Evolutionary conservation across 1,284 basidiomycete species (phyloP), one percentile per base, ranked within the genome.

Genomic region (Moesziomyces aphidis): DNA sequence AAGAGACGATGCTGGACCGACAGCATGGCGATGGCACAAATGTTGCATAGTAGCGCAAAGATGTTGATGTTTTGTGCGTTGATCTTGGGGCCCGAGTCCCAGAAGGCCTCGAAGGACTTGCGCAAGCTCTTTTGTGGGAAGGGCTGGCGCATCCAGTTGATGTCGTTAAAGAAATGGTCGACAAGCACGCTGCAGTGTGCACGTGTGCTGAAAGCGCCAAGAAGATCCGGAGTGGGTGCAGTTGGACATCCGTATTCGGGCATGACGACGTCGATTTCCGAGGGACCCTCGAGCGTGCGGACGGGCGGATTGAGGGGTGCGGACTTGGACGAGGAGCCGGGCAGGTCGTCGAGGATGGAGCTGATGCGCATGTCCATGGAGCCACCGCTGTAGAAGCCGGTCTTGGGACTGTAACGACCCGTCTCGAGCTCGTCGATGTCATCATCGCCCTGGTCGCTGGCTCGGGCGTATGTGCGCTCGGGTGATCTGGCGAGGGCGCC

Each of bases 101-200:
- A 77, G 34, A 79, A 74, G 19, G 57, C 54, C 21, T 70, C 61
- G 17, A 75, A 75, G 8, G 67, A 71, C 39, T 72, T 53, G 49
- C 70, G 71, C 2, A 79, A 44, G 52, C 64, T 60, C 44, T 66
- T 59, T 31, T 73, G 74, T 0, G 77, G 75, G 19, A 79, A 43
- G 3, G 76, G 77, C 51, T 79, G 78, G n/a, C 80, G 74, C 45
- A 82, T 63, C 80, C 80, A 82, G 50, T 81, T 82, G 67, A 79
- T 71, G 53, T 78, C 66, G 44, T 72, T 54, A 61, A 77, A 81
- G 50, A 68, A 82, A 28, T 81, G 79, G 46, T 78, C 71, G 43
- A 80, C 55, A 19, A 82, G 69, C 7, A 58, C 50, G 21, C 61
- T 67, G 58, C 68, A 73, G 19, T 76, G 61, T 2, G 66, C 64